Evolutionary conservation across 257 asterid species (phyloP).

Genomic region (Solanum habrochaites): DNA sequence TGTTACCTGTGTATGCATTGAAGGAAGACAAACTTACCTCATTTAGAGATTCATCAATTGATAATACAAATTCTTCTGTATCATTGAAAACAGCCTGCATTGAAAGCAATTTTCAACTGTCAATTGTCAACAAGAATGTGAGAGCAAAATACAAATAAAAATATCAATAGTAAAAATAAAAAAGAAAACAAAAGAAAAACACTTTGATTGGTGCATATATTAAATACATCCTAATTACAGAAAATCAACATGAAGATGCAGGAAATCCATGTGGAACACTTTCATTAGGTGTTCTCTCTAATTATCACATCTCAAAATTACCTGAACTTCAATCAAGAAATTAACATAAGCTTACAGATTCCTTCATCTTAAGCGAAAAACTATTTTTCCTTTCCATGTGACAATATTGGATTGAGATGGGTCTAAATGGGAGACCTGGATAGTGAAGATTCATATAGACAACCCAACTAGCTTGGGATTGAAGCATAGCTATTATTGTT

Average conservation of each 20-base stretch:
- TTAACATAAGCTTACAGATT: background rate
- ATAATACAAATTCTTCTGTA: slow-evolving; percentile 60
- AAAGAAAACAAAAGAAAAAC: background rate
- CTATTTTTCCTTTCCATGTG: background rate
- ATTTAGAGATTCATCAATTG: slow-evolving; percentile 48
- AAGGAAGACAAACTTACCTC: slow-evolving; percentile 31
- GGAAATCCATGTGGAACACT: background rate
- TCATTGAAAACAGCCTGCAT: slow-evolving; percentile 66
- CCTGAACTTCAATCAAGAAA: background rate
- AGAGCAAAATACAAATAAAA: background rate
- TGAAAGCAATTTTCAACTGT: background rate
- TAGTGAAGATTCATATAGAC: background rate
- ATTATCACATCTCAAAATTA: background rate
- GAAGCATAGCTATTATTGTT: background rate
- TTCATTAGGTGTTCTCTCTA: background rate
- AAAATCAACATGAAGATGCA: background rate
- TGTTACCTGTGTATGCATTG: background rate
- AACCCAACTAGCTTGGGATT: background rate
- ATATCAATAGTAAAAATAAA: background rate
- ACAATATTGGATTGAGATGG: background rate
- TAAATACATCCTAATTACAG: background rate
- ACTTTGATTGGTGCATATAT: background rate
- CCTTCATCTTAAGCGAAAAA: background rate
- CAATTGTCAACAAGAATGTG: background rate
- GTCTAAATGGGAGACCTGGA: background rate